Conservation (phyloP, 2,329 filamentous ascomycete species). For the Phyllosticta paracitricarpa region DNA sequence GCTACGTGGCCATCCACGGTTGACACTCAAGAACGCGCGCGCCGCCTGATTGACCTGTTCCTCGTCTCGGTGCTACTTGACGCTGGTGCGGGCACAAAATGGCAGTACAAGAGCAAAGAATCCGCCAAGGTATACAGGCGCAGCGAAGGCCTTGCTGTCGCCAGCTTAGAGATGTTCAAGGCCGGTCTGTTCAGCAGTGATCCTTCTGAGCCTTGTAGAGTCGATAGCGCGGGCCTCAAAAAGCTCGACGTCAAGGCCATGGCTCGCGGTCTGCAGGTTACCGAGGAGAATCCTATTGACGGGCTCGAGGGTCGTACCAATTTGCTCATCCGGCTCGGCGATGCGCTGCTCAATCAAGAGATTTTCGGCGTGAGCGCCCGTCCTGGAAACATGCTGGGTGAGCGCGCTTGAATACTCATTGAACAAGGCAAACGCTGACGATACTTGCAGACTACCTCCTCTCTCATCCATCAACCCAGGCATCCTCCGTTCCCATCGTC, state of each 20-base stretch:
- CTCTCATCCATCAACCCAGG: constrained; percentile 79
- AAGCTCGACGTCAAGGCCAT: constrained; percentile 64
- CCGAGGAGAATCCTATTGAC: constrained; percentile 67
- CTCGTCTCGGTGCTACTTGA: constrained; percentile 73
- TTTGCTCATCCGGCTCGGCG: constrained; percentile 63
- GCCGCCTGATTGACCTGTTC: constrained; percentile 68
- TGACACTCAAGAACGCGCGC: constrained; percentile 63
- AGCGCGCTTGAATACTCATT: constrained; percentile 21
- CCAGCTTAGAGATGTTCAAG: constrained; percentile 87
- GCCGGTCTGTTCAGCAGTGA: constrained; percentile 79
- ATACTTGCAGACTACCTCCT: constrained; percentile 67
- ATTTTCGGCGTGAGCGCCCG: constrained; percentile 77
- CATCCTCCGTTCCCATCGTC: constrained; percentile 78
- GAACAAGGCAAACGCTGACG: constrained; percentile 12
- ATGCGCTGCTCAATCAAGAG: constrained; percentile 68
- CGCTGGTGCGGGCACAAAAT: constrained; percentile 79
- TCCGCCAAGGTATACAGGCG: constrained; percentile 73
- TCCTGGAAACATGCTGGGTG: constrained; percentile 89
- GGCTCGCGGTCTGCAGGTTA: constrained; percentile 75
- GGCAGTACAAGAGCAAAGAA: constrained; percentile 88
- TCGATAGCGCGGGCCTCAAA: constrained; percentile 73
- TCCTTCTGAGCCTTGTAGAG: constrained; percentile 70
- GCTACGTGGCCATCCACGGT: constrained; percentile 58
- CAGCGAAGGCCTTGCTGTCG: constrained; percentile 78
- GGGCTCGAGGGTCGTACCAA: constrained; percentile 78